These are phyloP conservation scores for Chenopodium formosanum DNA, from an alignment of 148 eudicot species.

Conservation along the genomic window DNA sequence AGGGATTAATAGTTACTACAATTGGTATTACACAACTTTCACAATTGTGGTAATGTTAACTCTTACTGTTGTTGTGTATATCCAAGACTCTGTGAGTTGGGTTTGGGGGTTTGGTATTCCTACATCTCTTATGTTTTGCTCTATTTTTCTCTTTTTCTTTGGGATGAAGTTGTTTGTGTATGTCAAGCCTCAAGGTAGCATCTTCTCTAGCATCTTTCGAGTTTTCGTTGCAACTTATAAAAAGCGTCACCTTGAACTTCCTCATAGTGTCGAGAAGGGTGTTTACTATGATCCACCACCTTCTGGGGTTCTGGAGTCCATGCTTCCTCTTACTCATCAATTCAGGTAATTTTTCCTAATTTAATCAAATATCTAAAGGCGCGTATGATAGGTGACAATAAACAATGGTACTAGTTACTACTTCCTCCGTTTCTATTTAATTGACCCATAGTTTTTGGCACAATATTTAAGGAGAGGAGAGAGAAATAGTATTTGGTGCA, in stretches of 20 bases:
- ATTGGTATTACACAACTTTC: slow-evolving; percentile 76
- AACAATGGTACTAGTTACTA: too few relatives aligned
- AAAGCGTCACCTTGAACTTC: slow-evolving; percentile 44
- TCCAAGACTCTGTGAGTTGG: slow-evolving; percentile 76
- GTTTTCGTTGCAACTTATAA: slow-evolving; percentile 51
- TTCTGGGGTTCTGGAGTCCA: slow-evolving; percentile 26
- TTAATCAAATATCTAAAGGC: too few relatives aligned
- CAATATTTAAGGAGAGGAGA: too few relatives aligned
- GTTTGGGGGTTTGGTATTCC: slow-evolving; percentile 62
- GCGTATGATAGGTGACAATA: too few relatives aligned
- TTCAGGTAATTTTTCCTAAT: slow-evolving; percentile 36
- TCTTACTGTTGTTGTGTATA: slow-evolving; percentile 59
- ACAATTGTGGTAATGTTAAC: slow-evolving; percentile 52
- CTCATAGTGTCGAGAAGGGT: slow-evolving; percentile 25
- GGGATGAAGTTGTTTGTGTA: slow-evolving; percentile 55
- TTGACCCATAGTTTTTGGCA: too few relatives aligned
- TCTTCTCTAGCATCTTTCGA: slow-evolving; percentile 56
- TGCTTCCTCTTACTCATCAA: slow-evolving; percentile 52
- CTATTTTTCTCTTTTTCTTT: slow-evolving; percentile 54
- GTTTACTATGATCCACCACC: slow-evolving; percentile 50
- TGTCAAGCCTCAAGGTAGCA: slow-evolving; percentile 58
- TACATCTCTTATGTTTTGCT: slow-evolving; percentile 47
- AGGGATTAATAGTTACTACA: slow-evolving; percentile 67
- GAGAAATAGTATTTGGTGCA: too few relatives aligned
- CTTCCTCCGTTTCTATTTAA: too few relatives aligned